A percentile compares a stretch with the other conserved stretches of the same genome.
phyloP scores from a whole-genome alignment of 2,329 filamentous ascomycete species.

The Neopestalotiopsis clavispora region DNA sequence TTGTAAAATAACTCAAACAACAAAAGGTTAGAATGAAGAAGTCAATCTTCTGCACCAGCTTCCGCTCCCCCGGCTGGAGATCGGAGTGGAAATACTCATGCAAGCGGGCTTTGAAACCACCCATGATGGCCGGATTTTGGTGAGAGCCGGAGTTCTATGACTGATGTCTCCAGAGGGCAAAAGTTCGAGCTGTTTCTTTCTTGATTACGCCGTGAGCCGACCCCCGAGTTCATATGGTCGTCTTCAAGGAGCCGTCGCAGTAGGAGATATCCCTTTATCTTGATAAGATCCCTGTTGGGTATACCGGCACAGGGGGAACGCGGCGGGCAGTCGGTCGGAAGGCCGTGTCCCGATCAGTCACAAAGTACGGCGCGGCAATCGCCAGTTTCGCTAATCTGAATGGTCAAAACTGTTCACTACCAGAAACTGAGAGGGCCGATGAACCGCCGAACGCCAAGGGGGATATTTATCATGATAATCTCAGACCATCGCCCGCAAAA shows the following conservation, averaged over 20 bases:
- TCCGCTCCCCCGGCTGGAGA: constrained; percentile 41
- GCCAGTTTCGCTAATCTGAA: background rate
- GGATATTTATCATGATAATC: background rate
- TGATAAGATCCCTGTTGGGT: background rate
- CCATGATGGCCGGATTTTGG: constrained; percentile 20
- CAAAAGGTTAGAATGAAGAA: constrained; percentile 70
- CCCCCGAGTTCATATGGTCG: background rate
- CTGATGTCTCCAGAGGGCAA: background rate
- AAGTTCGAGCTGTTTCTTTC: background rate
- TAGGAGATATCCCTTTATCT: background rate
- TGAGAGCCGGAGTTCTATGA: background rate
- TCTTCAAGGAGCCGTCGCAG: background rate
- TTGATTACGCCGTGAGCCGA: background rate
- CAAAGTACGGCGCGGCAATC: background rate
- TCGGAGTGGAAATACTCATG: constrained; percentile 35
- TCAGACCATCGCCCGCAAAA: background rate
- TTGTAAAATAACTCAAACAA: constrained; percentile 61
- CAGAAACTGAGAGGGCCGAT: background rate
- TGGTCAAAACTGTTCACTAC: background rate
- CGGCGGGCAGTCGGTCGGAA: background rate
- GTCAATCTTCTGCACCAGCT: constrained; percentile 62
- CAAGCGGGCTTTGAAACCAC: constrained; percentile 26
- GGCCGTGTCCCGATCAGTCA: background rate
- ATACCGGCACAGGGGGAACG: background rate
- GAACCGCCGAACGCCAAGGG: background rate